phyloP scores from a whole-genome alignment of 192 early-diverging fungal species.

The Coemansia umbellata region DNA sequence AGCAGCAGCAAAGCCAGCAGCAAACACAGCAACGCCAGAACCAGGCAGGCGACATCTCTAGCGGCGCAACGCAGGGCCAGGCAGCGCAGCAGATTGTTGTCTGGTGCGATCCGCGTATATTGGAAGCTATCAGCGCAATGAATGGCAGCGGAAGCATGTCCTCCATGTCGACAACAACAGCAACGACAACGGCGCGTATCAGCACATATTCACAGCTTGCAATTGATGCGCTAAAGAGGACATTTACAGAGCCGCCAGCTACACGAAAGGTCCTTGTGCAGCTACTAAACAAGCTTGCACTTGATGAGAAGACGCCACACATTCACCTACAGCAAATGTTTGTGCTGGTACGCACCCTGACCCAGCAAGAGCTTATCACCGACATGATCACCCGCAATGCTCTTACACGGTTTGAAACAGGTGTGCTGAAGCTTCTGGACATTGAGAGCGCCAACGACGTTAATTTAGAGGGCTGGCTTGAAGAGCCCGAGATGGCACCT shows the following conservation, averaged over 20 bases:
- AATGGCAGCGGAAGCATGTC: constrained; percentile 5
- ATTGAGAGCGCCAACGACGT: constrained; percentile 38
- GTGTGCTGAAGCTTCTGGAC: constrained; percentile 54
- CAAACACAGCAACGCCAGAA: constrained; percentile 5
- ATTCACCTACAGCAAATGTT: constrained; percentile 45
- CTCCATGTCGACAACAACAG: background rate
- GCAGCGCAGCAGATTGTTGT: constrained; percentile 71
- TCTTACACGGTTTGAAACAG: constrained; percentile 54
- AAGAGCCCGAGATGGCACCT: constrained; percentile 46
- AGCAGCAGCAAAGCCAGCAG: constrained; percentile 24
- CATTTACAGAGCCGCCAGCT: constrained; percentile 44
- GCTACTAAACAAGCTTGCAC: constrained; percentile 55
- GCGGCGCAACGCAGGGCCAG: constrained; percentile 43
- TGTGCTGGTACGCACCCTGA: constrained; percentile 34
- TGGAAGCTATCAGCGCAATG: constrained; percentile 48
- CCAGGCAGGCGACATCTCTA: background rate
- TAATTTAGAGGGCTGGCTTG: constrained; percentile 42
- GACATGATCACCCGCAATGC: constrained; percentile 58
- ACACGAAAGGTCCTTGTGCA: constrained; percentile 63
- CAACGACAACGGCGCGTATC: constrained; percentile 22
- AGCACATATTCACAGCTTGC: constrained; percentile 51
- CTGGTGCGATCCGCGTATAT: constrained; percentile 73
- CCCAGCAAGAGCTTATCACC: constrained; percentile 50
- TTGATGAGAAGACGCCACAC: constrained; percentile 37
- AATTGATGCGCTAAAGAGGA: constrained; percentile 60